These are phyloP conservation scores for Solanum pinnatisectum DNA, from an alignment of 257 asterid species.

Conservation along the genomic window DNA sequence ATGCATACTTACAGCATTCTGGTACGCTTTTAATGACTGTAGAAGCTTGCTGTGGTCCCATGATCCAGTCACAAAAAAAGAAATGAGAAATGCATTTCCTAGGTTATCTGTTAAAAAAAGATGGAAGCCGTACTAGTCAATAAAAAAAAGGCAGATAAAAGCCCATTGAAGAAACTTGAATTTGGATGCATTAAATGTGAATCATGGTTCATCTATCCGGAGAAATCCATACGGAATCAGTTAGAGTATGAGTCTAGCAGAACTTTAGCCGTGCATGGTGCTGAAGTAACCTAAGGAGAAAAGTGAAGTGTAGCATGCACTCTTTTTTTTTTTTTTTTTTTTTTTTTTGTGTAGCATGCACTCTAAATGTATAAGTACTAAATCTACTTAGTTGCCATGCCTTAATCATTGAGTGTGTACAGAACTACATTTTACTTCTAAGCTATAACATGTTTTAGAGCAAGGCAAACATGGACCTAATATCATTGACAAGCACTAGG, in stretches of 20 bases:
- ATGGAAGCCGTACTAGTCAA: neutral
- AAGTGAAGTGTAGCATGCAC: neutral
- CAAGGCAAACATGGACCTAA: neutral
- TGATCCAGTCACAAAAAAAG: constrained; percentile 77
- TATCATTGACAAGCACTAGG: neutral
- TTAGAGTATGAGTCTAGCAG: neutral
- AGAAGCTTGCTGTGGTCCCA: constrained; percentile 75
- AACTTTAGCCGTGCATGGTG: neutral
- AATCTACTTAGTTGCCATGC: neutral
- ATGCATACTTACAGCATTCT: constrained; percentile 74
- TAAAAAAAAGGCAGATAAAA: neutral
- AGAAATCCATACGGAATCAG: neutral
- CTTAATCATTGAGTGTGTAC: neutral
- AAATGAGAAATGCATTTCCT: constrained; percentile 83
- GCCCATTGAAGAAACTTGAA: neutral
- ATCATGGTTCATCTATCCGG: neutral
- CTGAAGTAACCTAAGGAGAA: neutral
- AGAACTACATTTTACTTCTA: neutral
- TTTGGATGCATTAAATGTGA: neutral
- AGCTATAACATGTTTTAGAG: neutral
- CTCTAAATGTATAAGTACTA: neutral
- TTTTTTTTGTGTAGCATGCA: neutral
- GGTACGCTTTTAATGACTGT: constrained; percentile 86
- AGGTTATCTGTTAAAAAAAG: constrained; percentile 54
- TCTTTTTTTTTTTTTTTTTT: neutral